Base-by-base conservation (phyloP, 768 basidiomycete species). In the Suillus variegatus region DNA sequence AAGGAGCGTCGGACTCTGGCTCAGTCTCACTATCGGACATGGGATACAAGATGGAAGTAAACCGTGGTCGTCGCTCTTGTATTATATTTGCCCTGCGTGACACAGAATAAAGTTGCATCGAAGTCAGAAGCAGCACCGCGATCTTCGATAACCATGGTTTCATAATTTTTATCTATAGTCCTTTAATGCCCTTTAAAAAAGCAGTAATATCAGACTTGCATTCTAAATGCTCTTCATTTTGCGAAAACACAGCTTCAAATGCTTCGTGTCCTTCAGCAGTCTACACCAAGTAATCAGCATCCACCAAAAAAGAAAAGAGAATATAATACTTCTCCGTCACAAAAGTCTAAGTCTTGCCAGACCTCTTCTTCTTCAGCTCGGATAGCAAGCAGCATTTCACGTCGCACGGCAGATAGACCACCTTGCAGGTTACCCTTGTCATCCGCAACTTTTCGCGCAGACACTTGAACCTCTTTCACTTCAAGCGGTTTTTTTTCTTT, bases 341-440 rank as follows among this genome's bases (percentile, higher is more conserved):
- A 87, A 73, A 88, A 93, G 58, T 88, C 82, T 28, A 92, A 79
- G 55, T 86, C 80, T 70, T 88, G 79, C 93, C 93, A 95, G 61
- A 76, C 77, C 72, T 93, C 93, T 62, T 93, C 92, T 70, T 93
- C 90, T 72, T 94, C 93, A 3, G 79, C 79, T 36, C 91, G 85
- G 46, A 93, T 87, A n/a, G 84, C 80, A 57, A 85, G 82, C 28
- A 95, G 75, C 85, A 95, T 92, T 68, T 95, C 93, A 70, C 91
- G 83, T 60, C 93, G 82, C 12, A 86, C 86, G 7, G 83, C 74
- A 54, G 93, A 91, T 61, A 94, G 76, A 0, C 90, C 88, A 12
- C 90, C 90, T 69, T 85, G 85, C 41, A 83, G 71, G n/a, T 76
- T 74, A 6, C 81, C 80, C 67, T 87, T 87, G 64, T 92, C 90